Base-by-base conservation (phyloP, 225 moss, liverwort and hornwort species). In the Sphagnum tenellum region DNA sequence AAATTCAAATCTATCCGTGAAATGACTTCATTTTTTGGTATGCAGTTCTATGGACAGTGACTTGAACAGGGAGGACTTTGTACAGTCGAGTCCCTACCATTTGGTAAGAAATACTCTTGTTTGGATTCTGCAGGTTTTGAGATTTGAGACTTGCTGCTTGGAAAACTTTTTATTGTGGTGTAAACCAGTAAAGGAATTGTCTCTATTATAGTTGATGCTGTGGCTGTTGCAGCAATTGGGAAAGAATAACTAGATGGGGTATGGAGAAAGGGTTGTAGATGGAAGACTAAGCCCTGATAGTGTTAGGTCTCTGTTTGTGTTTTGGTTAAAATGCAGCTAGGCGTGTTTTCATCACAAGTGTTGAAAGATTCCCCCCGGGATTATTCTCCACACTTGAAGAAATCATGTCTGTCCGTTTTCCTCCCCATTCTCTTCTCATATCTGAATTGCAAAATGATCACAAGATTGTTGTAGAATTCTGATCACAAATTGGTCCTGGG, bases 341-440 rank as follows among this genome's bases (percentile, higher is more conserved):
- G 84, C 86, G 86, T 89, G 88, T 92, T 91, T 84, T 92, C 89
- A 86, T 89, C 88, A 84, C 94, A 95, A 91, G 94, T 92, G 84
- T 81, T 82, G 72, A 84, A 89, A 84, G 91, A 89, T 64, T 81
- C 88, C 58, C 63, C 78, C 48, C 81, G 75, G 64, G 88, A 85
- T 69, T 80, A 71, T 48, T 68, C 73, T 67, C 88, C 72, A 71
- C 83, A 82, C 62, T 91, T 78, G 73, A 77, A 81, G 53, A 88
- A 84, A 79, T 81, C 71, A 65, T 75, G 94, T 91, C 79, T 29
- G 91, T 78, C 5, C 13, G 11, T 9, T 52, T 48, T 44, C 4
- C 5, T 10, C 3, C 55, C 47, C 50, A 47, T 56, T 48, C 49
- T 4, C 29, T 29, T 29, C 29, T 29, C 29, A 29, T 29, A 29